phyloP scores from a whole-genome alignment of 306 rosid genomes.

The Casuarina glauca region DNA sequence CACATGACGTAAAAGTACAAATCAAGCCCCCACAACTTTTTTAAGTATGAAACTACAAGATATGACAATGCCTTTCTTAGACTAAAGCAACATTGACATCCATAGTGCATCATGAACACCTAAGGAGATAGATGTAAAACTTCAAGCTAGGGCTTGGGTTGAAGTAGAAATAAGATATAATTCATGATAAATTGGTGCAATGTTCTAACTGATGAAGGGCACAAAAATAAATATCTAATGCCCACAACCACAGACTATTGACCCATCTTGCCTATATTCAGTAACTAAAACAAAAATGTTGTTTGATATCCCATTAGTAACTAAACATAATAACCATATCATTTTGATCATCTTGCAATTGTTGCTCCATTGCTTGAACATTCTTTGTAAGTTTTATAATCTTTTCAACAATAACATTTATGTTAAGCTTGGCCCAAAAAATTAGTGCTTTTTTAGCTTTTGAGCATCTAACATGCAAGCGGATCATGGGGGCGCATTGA shows the following conservation, averaged over 20 bases:
- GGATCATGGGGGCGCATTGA: too few relatives aligned
- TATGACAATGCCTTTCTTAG: background rate
- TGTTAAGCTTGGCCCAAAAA: too few relatives aligned
- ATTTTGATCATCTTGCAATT: too few relatives aligned
- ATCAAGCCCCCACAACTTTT: background rate
- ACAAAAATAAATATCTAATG: background rate
- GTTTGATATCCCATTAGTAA: background rate
- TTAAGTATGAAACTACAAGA: too few relatives aligned
- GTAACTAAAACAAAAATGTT: background rate
- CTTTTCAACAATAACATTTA: too few relatives aligned
- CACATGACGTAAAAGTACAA: background rate
- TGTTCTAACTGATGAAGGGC: background rate
- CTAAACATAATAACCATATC: too few relatives aligned
- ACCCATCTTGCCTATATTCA: background rate
- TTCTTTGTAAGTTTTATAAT: too few relatives aligned
- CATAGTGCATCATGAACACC: background rate
- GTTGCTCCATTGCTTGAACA: too few relatives aligned
- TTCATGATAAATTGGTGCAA: background rate
- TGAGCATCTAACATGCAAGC: too few relatives aligned
- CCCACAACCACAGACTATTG: background rate
- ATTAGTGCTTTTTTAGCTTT: too few relatives aligned
- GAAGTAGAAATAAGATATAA: background rate
- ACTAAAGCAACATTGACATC: background rate
- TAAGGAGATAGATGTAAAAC: background rate
- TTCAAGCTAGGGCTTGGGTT: background rate